Base-by-base conservation (phyloP, 2,329 filamentous ascomycete genomes). In the Rugonectria rugulosa region DNA sequence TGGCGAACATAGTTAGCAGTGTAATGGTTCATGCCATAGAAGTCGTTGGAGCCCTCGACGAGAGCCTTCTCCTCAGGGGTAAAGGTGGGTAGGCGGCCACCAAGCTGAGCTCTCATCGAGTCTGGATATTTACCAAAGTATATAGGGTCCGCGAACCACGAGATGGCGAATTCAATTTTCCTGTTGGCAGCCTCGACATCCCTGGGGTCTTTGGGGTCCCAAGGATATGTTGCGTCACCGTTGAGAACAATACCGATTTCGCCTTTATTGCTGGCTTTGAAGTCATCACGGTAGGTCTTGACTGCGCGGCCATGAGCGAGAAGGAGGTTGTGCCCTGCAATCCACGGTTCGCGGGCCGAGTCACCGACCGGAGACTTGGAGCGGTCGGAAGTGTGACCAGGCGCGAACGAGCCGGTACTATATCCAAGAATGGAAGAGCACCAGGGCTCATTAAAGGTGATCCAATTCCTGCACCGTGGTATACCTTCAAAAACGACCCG, bases 11-110 rank as follows among this genome's bases (percentile, higher is more conserved):
- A 96, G 80, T 95, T 91, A 69, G 91, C 89, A 45, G 90, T 93
- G 80, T 96, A 96, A 80, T 92, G 89, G 80, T 96, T 96, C 90
- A 94, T 94, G 73, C 91, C 92, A 74, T 96, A 96, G 76, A 96
- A 96, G 79, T 96, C 92, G 73, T 95, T 95, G 70, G 88, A 91
- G n/a, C 90, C 91, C 68, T 88, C 81, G 40, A 96, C 86, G n/a
- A 95, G 79, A 2, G 84, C 84, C 20, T 79, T 73, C 70, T 96
- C 91, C 63, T 91, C 89, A 0, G 81, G 74, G 0, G 89, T 92
- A 73, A 90, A 95, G 38, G 80, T 78, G 5, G 92, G 92, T 42
- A 96, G 82, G 12, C 91, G 86, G 70, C 88, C 81, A 52, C 91
- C 91, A 15, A 96, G 86, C 77, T 96, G 91, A 71, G 86, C 85